Base-by-base conservation (phyloP, 805 yeast genomes). In the Schwanniomyces polymorphus region DNA sequence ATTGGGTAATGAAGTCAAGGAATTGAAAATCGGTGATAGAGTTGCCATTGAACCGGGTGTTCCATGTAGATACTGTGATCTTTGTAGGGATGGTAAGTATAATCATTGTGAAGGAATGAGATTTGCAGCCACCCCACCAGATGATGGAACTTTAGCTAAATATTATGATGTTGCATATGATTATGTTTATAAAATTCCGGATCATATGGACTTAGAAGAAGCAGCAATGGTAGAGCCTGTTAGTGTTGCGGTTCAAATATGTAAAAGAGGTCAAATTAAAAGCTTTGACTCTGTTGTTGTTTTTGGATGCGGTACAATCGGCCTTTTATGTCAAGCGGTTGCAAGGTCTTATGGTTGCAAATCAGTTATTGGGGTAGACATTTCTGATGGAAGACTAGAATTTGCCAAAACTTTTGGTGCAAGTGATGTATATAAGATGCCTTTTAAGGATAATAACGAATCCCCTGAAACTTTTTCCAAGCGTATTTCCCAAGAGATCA, bases 1-100 rank as follows among this genome's bases (percentile, higher is more conserved):
- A 35, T 68, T 78, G 23, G 85, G 84, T 27, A 58, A 67, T n/a
- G 69, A 70, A 11, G 85, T 81, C 11, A 60, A 67, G 28, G 67
- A 73, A 44, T 45, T 59, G 28, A 67, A 75, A 46, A 70, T 69
- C 26, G 79, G 81, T 41, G 80, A 75, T 51, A 59, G 74, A 41
- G 79, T 75, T 27, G 78, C 79, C n/a, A 58, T 75, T 49, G 80
- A 82, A 61, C 85, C 86, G 6, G 82, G 80, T 43, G 63, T 72
- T 38, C 77, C 82, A 25, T 81, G 85, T 54, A 63, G 70, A 34
- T 57, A 60, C 29, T 55, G 61, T 46, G 52, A 33, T 14, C 14
- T 7, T 14, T 60, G 63, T 34, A 46, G 51, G 35, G 53, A 52
- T 25, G 65, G 65, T n/a, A 47, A 55, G 31, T 55, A 53, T 29